Conservation (phyloP, 2,329 filamentous ascomycete species). For the Colletotrichum filicis region DNA sequence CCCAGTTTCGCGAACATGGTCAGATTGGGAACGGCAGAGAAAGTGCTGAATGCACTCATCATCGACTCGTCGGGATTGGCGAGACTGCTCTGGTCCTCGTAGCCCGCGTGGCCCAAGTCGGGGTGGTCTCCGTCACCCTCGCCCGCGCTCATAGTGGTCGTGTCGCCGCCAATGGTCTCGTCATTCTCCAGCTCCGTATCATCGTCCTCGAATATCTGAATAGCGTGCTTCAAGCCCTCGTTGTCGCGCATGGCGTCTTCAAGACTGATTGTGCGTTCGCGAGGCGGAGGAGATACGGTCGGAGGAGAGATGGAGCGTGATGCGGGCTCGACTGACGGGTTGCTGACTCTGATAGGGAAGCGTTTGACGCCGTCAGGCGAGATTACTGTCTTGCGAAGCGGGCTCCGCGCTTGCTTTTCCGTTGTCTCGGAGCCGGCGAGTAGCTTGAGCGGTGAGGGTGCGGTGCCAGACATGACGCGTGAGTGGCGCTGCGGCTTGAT, state of each 20-base stretch:
- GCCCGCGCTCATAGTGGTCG: conserved; percentile 37
- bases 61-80: conserved; percentile 74
- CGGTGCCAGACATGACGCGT: conserved; percentile 66
- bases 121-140: conserved; percentile 27
- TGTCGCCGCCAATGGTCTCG: conserved; percentile 27
- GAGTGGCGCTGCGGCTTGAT: conserved; percentile 54
- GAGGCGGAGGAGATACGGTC: conserved; percentile 29
- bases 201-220: conserved; percentile 72
- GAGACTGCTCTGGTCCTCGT: conserved; percentile 47
- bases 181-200: conserved; percentile 29
- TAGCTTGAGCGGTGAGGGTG: conserved; percentile 69
- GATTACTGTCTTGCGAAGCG: conserved; percentile 53
- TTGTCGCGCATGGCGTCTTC: conserved; percentile 66
- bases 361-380: conserved; percentile 58
- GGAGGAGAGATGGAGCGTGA: conserved; percentile 29
- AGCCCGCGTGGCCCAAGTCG: conserved; percentile 41
- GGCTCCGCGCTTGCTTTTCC: conserved; percentile 45
- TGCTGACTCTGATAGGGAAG: conserved; percentile 69
- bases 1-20: conserved; percentile 83
- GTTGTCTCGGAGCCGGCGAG: conserved; percentile 48
- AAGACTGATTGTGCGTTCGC: conserved; percentile 56
- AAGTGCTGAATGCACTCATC: conserved; percentile 87
- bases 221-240: conserved; percentile 66
- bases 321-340: conserved; percentile 37
- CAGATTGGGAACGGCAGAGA: conserved; percentile 90